Evolutionary conservation across 176 grass and related monocot species (phyloP).

Genomic region (Cenchrus americanus): DNA sequence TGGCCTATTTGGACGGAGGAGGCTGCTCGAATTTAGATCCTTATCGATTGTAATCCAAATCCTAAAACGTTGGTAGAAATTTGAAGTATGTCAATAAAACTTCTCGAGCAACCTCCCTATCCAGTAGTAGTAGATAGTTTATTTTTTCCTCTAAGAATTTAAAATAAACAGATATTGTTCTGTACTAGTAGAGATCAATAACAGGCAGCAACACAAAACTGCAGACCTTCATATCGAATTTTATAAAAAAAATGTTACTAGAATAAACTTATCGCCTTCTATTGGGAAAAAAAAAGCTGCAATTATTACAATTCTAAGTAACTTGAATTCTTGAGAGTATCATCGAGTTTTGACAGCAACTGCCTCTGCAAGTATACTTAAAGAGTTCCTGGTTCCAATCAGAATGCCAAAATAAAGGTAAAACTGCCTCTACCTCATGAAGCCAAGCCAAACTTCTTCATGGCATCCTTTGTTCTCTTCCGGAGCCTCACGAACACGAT

Average conservation of each 20-base stretch:
- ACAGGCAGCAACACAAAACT: not conserved
- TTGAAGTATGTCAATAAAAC: not conserved
- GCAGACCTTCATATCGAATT: conserved; percentile 1
- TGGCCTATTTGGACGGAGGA: not conserved
- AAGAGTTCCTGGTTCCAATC: not conserved
- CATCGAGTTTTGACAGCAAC: not conserved
- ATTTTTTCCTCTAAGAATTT: not conserved
- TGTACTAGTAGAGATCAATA: not conserved
- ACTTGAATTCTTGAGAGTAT: conserved; percentile 4
- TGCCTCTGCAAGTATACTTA: not conserved
- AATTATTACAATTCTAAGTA: conserved; percentile 5
- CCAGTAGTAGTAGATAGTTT: not conserved
- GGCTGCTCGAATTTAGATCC: not conserved
- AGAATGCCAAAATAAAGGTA: not conserved
- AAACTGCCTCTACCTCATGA: conserved; percentile 37
- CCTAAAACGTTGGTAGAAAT: not conserved
- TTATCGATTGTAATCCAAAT: not conserved
- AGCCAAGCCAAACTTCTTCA: conserved; percentile 85
- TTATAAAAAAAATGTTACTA: not conserved
- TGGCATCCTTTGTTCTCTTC: conserved; percentile 83
- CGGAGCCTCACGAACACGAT: conserved; percentile 75
- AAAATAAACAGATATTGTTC: not conserved
- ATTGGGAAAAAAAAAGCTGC: not conserved
- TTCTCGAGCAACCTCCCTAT: not conserved
- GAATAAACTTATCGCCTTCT: not conserved